Conservation (phyloP, 2,329 filamentous ascomycete species). For the Metarhizium brunneum region DNA sequence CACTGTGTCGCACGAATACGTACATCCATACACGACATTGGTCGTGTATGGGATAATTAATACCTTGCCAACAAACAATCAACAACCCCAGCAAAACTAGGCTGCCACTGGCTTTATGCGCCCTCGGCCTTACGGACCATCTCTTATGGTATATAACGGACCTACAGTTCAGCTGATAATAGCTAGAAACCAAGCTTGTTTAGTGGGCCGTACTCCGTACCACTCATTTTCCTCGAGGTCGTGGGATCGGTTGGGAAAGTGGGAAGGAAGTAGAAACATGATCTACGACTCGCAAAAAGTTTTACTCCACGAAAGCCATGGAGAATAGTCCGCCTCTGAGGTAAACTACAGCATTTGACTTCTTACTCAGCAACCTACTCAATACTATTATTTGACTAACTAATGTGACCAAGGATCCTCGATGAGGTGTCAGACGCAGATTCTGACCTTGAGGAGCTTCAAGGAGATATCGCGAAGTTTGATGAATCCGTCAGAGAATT, state of each 20-base stretch:
- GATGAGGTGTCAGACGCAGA: slow-evolving; percentile 30
- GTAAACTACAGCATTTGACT: background rate
- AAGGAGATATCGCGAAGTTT: slow-evolving; percentile 33
- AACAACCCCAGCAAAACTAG: background rate
- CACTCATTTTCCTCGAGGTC: too few relatives aligned
- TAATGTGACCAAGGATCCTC: slow-evolving; percentile 7
- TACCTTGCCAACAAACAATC: too few relatives aligned
- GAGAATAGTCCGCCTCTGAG: background rate
- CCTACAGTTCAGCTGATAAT: background rate
- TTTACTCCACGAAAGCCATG: background rate
- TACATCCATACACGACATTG: too few relatives aligned
- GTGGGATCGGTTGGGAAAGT: background rate
- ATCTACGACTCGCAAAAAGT: background rate
- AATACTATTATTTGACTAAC: background rate
- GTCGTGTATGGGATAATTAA: too few relatives aligned
- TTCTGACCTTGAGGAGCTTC: slow-evolving; percentile 34
- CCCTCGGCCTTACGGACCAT: background rate
- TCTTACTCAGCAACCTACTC: background rate
- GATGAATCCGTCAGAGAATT: slow-evolving; percentile 33
- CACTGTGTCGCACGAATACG: too few relatives aligned
- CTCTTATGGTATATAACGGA: background rate
- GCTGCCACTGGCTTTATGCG: background rate
- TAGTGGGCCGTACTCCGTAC: too few relatives aligned
- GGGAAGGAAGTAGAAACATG: background rate
- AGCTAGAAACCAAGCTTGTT: background rate